A percentile compares a stretch with the other conserved stretches of the same genome.
These are phyloP conservation scores for Ceratocystis smalleyi DNA, from an alignment of 2,329 filamentous ascomycete species.

Conservation along the genomic window DNA sequence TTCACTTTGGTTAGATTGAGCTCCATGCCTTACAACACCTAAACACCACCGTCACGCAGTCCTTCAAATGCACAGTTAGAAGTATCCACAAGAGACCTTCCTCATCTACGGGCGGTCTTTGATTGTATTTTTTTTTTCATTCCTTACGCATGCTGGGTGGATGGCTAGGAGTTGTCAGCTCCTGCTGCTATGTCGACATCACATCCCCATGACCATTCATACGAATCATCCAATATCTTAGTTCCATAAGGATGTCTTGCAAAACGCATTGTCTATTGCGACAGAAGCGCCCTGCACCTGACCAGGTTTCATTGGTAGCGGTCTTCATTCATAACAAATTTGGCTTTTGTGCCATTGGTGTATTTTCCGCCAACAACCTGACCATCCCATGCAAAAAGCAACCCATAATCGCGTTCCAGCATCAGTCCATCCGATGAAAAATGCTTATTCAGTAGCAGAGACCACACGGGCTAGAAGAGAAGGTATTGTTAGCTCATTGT, in stretches of 20 bases:
- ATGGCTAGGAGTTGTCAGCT: constrained; percentile 7
- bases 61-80: no score
- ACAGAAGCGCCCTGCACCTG: constrained; percentile 11
- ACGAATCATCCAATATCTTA: constrained; percentile 2
- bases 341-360: constrained; percentile 17
- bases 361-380: constrained; percentile 17
- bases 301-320: constrained; percentile 13
- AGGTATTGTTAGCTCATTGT: constrained; percentile 12
- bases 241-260: constrained; percentile 9
- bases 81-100: constrained; percentile 2
- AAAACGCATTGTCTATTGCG: constrained; percentile 15
- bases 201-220: constrained; percentile 4
- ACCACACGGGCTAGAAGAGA: constrained; percentile 14
- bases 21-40: no score
- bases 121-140: constrained; percentile 12
- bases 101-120: constrained; percentile 15
- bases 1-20: no score
- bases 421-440: constrained; percentile 13
- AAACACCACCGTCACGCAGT: no score
- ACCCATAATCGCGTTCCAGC: constrained; percentile 16
- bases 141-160: constrained; percentile 1
- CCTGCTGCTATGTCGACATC: constrained; percentile 6
- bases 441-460: constrained; percentile 16
- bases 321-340: constrained; percentile 15
- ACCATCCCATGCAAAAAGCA: constrained; percentile 17